Evolutionary conservation across 805 yeast species (phyloP).

Genomic region (Candida nonsorbophila): DNA sequence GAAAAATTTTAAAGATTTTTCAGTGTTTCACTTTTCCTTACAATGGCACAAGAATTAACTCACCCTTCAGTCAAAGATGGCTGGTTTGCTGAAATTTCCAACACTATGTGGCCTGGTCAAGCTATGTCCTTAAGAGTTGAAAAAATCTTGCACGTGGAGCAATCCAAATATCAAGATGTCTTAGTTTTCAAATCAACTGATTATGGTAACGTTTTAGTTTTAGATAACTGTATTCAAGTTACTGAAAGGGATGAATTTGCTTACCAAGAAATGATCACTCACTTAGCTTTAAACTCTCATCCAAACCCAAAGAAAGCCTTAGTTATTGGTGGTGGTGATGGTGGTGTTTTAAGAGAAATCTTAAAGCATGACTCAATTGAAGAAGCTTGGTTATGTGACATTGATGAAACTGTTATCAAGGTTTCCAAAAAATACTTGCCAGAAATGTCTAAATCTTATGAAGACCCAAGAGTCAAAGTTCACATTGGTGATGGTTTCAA

Average conservation of each 20-base stretch:
- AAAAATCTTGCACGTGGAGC: conserved; percentile 76
- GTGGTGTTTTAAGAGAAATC: conserved; percentile 94
- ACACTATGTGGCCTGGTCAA: conserved; percentile 99
- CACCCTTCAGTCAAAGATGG: conserved; percentile 72
- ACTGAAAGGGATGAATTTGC: conserved; percentile 97
- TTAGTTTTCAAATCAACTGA: conserved; percentile 87
- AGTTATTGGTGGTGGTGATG: conserved; percentile 98
- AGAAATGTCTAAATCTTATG: conserved; percentile 75
- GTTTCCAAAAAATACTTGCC: conserved; percentile 86
- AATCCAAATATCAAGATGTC: conserved; percentile 89
- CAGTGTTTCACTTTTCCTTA: background rate
- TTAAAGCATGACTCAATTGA: conserved; percentile 85
- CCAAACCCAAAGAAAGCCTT: conserved; percentile 90
- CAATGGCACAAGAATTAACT: conserved; percentile 34
- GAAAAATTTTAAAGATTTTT: too few relatives aligned
- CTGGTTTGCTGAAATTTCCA: conserved; percentile 94
- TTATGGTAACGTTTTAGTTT: conserved; percentile 92
- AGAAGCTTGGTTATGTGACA: conserved; percentile 88
- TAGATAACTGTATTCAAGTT: conserved; percentile 93
- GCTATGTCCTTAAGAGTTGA: conserved; percentile 91
- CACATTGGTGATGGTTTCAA: conserved; percentile 98
- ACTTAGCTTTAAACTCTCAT: conserved; percentile 87
- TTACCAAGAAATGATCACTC: conserved; percentile 97
- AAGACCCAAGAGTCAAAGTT: conserved; percentile 84
- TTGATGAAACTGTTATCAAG: conserved; percentile 88